Percentiles rank a stretch among this genome's conserved stretches.
Conservation (phyloP, 768 basidiomycete genomes). For the Vishniacozyma victoriae region DNA sequence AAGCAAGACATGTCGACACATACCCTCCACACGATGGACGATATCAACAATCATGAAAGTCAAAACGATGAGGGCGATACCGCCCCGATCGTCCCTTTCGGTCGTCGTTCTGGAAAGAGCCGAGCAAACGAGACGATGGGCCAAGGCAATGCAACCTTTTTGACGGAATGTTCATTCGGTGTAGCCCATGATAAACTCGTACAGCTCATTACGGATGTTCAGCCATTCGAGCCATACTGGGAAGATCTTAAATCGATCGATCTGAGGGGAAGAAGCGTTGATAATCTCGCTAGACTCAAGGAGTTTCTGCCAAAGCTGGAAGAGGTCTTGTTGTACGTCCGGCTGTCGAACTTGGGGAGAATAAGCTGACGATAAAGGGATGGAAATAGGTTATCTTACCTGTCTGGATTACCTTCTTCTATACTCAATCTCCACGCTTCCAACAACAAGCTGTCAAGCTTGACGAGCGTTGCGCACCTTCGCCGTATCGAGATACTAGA, state of each 20-base stretch:
- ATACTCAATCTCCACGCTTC: slow-evolving; percentile 46
- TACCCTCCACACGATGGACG: slow-evolving; percentile 5
- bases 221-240: slow-evolving; percentile 94
- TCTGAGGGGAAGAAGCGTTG: slow-evolving; percentile 63
- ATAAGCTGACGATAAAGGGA: slow-evolving; percentile 58
- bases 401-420: slow-evolving; percentile 49
- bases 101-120: neutral
- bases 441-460: slow-evolving; percentile 64
- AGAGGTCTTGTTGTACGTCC: slow-evolving; percentile 61
- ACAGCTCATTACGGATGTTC: slow-evolving; percentile 85
- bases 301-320: slow-evolving; percentile 84
- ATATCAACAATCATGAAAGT: too few relatives aligned
- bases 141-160: slow-evolving; percentile 58
- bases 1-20: slow-evolving; percentile 1
- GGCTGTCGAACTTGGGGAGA: slow-evolving; percentile 34
- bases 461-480: slow-evolving; percentile 85
- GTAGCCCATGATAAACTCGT: slow-evolving; percentile 88
- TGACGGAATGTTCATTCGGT: slow-evolving; percentile 95
- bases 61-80: neutral
- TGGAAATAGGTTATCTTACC: slow-evolving; percentile 48
- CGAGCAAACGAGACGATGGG: neutral
- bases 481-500: slow-evolving; percentile 80
- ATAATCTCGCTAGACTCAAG: slow-evolving; percentile 75
- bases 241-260: slow-evolving; percentile 71
- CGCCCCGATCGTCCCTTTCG: slow-evolving; percentile 31